phyloP scores from a whole-genome alignment of 164 flowering plant species.

The Berberis vulgaris region DNA sequence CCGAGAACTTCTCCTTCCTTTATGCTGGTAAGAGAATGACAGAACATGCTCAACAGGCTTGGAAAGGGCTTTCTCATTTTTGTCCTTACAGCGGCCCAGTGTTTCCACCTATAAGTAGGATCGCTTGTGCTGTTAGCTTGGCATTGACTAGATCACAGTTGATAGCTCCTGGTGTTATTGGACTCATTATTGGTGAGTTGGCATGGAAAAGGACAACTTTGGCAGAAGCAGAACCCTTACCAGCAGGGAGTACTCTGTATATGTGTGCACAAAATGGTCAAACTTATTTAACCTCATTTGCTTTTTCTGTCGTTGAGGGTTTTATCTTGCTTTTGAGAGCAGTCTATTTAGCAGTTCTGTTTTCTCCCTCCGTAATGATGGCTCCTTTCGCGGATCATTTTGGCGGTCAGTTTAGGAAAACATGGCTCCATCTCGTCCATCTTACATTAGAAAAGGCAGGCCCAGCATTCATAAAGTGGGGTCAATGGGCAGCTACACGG shows the following conservation, averaged over 20 bases:
- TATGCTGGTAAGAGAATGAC: slow-evolving; percentile 24
- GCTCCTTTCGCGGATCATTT: slow-evolving; percentile 57
- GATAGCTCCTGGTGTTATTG: slow-evolving; percentile 46
- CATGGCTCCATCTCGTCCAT: slow-evolving; percentile 49
- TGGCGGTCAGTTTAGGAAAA: slow-evolving; percentile 42
- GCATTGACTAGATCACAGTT: slow-evolving; percentile 50
- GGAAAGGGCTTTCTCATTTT: slow-evolving; percentile 41
- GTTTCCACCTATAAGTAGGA: slow-evolving; percentile 34
- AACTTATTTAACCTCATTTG: slow-evolving; percentile 27
- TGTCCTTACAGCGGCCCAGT: slow-evolving; percentile 25
- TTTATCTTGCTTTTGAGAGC: slow-evolving; percentile 45
- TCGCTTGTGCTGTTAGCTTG: slow-evolving; percentile 55
- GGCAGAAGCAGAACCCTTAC: slow-evolving; percentile 36
- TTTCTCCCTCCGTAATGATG: slow-evolving; percentile 49
- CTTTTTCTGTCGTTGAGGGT: slow-evolving; percentile 40
- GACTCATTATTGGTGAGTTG: slow-evolving; percentile 46
- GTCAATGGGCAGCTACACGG: slow-evolving; percentile 85
- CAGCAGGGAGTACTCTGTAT: slow-evolving; percentile 27
- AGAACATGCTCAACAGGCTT: slow-evolving; percentile 36
- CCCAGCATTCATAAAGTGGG: slow-evolving; percentile 89
- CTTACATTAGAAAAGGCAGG: slow-evolving; percentile 67
- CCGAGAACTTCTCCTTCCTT: slow-evolving; percentile 12
- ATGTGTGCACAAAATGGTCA: slow-evolving; percentile 47
- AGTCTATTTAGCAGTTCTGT: slow-evolving; percentile 44
- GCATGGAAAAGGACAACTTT: slow-evolving; percentile 23